Evolutionary conservation across 352 stramenopile genomes (phyloP).

Genomic region (Paralagenidium karlingii): DNA sequence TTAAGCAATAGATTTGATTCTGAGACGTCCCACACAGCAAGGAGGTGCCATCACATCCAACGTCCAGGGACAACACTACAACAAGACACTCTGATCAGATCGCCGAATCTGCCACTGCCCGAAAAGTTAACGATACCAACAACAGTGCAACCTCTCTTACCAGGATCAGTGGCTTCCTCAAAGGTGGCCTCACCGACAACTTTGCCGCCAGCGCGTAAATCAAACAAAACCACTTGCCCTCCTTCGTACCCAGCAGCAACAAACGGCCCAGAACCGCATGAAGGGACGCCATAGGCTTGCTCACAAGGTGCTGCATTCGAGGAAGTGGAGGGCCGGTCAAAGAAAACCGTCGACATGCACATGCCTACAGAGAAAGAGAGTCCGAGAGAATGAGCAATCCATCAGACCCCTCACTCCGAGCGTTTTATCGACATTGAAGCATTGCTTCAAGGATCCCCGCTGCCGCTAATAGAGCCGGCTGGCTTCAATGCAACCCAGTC

Average conservation of each 20-base stretch:
- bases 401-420: no score
- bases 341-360: constrained; percentile 21
- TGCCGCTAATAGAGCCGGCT: no score
- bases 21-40: constrained; percentile 51
- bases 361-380: constrained; percentile 11
- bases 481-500: no score
- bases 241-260: constrained; percentile 59
- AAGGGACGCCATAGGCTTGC: no score
- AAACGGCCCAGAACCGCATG: no score
- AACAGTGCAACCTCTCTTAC: constrained; percentile 13
- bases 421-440: no score
- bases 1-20: constrained; percentile 27
- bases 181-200: constrained; percentile 33
- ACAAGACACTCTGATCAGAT: no score
- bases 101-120: background rate
- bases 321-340: constrained; percentile 1
- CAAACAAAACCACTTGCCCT: constrained; percentile 48
- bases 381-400: no score
- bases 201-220: constrained; percentile 38
- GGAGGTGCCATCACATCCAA: constrained; percentile 30
- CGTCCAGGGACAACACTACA: constrained; percentile 58
- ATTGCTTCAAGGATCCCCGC: no score
- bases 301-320: background rate
- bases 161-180: constrained; percentile 22
- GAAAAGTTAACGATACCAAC: background rate